Base-by-base conservation (phyloP, 2,329 filamentous ascomycete species). In the Aureobasidium namibiae region DNA sequence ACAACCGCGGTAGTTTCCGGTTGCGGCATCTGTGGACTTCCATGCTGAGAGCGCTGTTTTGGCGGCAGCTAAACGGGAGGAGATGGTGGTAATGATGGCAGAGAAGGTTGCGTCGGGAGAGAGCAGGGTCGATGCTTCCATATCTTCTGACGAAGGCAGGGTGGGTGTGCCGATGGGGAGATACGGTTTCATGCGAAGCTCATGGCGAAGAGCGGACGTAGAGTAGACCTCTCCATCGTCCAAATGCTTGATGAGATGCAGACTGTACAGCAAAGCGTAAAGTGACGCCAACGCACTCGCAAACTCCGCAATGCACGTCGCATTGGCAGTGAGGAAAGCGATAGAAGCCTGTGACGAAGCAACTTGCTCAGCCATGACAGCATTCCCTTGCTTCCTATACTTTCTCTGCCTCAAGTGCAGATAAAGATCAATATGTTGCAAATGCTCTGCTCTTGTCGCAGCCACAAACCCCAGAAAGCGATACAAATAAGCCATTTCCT, bases 401-500 rank as follows among this genome's bases (percentile, higher is more conserved):
- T 24, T 52, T n/a, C 48, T 59, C 36, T 66, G 63, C 16, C 66
- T 65, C 13, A 61, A 57, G 8, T 79, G 71, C 7, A 85, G 79
- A 65, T 89, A 90, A 1, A 81, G 78, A 65, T 86, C 83, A 65
- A 94, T 90, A 56, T 88, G 82, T 65, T 90, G 86, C 24, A 88
- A 75, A 67, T 69, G 59, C 26, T 61, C 63, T 14, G 42, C 38
- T 16, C 62, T 63, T 4, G 62, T 60, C 6, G 61, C 39, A 5
- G 60, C 45, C 49, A 68, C 63, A 23, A 64, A 64, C 29, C n/a
- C 39, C 31, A 62, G 44, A 18, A 56, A 65, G 36, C 56, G 63
- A 72, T 97, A 97, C 88, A 96, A 95, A 24, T 84, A 85, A 0
- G 85, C 82, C 10, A 94, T 79, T 71, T 99, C 94, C 70, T 95